A percentile compares a stretch with the other conserved stretches of the same genome.
Conservation (phyloP, 108 stramenopile species). For the Cylindrotheca closterium region DNA sequence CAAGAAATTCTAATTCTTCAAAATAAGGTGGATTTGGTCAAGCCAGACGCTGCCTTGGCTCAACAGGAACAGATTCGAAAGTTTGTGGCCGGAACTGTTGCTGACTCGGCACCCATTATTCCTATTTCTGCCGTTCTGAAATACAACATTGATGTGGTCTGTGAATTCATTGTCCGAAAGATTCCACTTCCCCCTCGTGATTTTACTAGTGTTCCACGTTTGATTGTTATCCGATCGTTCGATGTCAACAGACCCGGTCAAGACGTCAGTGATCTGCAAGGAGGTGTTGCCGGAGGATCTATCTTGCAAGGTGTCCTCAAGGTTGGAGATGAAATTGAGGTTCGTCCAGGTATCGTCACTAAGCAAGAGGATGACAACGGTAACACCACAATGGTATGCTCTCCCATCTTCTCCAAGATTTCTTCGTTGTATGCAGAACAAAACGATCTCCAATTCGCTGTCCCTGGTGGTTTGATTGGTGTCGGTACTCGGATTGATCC, state of each 20-base stretch:
- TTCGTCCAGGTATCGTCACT: slow-evolving; percentile 97
- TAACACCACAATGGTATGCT: slow-evolving; percentile 86
- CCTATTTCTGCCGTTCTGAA: slow-evolving; percentile 97
- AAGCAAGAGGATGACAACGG: slow-evolving; percentile 86
- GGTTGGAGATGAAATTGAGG: slow-evolving; percentile 99
- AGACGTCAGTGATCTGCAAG: slow-evolving; percentile 92
- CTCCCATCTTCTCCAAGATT: slow-evolving; percentile 89
- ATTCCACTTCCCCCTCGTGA: slow-evolving; percentile 95
- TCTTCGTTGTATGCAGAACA: slow-evolving; percentile 93
- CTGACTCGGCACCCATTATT: slow-evolving; percentile 95
- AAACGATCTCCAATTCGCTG: slow-evolving; percentile 97
- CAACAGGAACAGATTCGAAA: slow-evolving; percentile 97
- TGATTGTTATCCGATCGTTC: slow-evolving; percentile 99
- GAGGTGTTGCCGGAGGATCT: slow-evolving; percentile 98
- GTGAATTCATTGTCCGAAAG: slow-evolving; percentile 95
- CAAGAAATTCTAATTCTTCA: slow-evolving; percentile 98
- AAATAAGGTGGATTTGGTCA: slow-evolving; percentile 99
- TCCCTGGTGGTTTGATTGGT: slow-evolving; percentile 99
- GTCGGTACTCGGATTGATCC: slow-evolving; percentile 99
- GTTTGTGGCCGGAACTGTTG: slow-evolving; percentile 98
- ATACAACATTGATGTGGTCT: slow-evolving; percentile 99
- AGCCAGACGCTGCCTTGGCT: slow-evolving; percentile 94
- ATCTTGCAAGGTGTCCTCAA: slow-evolving; percentile 96
- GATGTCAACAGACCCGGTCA: slow-evolving; percentile 99
- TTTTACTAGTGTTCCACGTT: slow-evolving; percentile 90